Conservation (phyloP, 164 flowering plant genomes). For the Cinnamomum chago region DNA sequence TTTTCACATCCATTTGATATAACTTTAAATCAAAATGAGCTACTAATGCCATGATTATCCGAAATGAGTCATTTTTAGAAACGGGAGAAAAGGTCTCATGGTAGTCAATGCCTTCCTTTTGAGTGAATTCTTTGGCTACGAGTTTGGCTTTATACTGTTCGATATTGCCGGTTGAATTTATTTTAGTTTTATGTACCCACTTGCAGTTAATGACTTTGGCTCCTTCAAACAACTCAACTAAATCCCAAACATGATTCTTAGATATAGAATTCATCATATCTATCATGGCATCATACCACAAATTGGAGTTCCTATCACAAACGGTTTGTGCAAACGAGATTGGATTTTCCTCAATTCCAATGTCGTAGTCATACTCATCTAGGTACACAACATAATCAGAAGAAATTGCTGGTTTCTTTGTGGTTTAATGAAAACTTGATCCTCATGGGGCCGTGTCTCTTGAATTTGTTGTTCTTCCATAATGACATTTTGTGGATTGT, state of each 20-base stretch:
- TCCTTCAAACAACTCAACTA: neutral
- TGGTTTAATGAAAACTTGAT: neutral
- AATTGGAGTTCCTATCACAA: neutral
- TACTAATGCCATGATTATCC: too few relatives aligned
- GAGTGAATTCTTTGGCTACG: too few relatives aligned
- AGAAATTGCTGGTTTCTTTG: neutral
- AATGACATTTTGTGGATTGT: neutral
- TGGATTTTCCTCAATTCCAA: neutral
- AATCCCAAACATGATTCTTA: neutral
- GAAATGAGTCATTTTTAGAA: neutral
- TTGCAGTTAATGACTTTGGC: neutral
- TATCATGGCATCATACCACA: neutral
- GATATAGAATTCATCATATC: neutral
- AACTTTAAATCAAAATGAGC: too few relatives aligned
- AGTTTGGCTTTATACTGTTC: neutral
- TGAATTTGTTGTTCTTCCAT: neutral
- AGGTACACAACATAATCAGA: conserved; percentile 3
- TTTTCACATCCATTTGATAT: too few relatives aligned
- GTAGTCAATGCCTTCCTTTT: neutral
- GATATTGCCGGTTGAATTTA: neutral
- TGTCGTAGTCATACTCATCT: neutral
- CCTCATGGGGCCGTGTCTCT: neutral
- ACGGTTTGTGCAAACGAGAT: neutral
- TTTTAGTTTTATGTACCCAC: conserved; percentile 3
- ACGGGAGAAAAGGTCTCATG: neutral